These are phyloP conservation scores for Fusarium ambrosium DNA, from an alignment of 2,329 filamentous ascomycete species.

Conservation along the genomic window DNA sequence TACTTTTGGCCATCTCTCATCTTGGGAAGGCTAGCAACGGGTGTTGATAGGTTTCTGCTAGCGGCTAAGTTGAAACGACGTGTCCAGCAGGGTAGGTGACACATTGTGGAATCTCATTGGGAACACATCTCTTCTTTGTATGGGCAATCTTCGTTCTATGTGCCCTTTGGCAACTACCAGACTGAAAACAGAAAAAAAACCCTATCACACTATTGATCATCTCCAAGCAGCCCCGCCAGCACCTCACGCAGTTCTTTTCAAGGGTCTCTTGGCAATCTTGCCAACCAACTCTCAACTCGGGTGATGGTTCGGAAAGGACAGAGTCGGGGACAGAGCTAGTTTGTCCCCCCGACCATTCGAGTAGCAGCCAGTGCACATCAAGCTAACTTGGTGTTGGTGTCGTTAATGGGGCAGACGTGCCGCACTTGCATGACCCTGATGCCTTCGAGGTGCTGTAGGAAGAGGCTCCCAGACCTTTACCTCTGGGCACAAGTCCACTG, in stretches of 20 bases:
- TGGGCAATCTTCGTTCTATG: background rate
- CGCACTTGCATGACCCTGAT: background rate
- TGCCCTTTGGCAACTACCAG: background rate
- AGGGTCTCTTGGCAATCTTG: background rate
- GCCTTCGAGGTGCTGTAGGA: background rate
- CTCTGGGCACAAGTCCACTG: background rate
- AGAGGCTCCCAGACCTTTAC: background rate
- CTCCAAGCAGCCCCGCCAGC: background rate
- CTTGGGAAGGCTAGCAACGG: background rate
- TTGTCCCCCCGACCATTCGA: background rate
- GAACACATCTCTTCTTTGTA: background rate
- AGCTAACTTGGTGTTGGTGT: background rate
- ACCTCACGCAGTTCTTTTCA: background rate
- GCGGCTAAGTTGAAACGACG: background rate
- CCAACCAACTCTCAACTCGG: background rate
- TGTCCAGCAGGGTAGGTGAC: background rate
- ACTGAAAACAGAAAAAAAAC: too few relatives aligned
- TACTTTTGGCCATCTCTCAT: background rate
- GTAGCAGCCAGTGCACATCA: background rate
- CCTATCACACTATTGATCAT: background rate
- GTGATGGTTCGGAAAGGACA: background rate
- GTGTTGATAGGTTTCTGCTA: too few relatives aligned
- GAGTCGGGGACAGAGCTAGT: background rate
- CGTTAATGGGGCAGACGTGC: background rate
- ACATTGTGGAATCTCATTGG: background rate